Evolutionary conservation across 2,329 filamentous ascomycete genomes (phyloP).

Genomic region (Xylariomycetidae sp.): DNA sequence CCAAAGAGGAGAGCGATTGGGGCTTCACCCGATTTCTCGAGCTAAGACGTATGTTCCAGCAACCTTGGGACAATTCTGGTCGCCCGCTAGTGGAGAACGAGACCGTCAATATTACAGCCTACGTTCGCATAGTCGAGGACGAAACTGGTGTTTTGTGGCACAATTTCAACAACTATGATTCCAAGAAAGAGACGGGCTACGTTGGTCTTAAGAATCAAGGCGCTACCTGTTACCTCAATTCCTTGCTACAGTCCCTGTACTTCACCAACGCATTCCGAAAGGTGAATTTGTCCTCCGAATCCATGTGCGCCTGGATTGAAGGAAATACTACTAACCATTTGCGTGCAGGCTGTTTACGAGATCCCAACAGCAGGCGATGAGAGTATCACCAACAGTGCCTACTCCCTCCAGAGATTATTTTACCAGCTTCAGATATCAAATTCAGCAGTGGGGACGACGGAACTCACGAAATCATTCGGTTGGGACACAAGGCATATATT

Average conservation of each 20-base stretch:
- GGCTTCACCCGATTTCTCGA: conserved; percentile 97
- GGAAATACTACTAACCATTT: conserved; percentile 8
- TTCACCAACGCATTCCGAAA: conserved; percentile 93
- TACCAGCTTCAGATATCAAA: conserved; percentile 89
- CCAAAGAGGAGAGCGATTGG: conserved; percentile 95
- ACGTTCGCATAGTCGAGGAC: conserved; percentile 76
- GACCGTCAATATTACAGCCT: conserved; percentile 74
- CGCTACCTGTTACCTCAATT: conserved; percentile 85
- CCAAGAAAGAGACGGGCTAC: conserved; percentile 98
- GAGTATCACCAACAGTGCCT: conserved; percentile 81
- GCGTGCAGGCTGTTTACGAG: conserved; percentile 78
- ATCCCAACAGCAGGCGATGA: conserved; percentile 88
- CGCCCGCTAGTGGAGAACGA: conserved; percentile 76
- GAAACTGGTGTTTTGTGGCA: conserved; percentile 88
- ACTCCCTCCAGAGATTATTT: conserved; percentile 88
- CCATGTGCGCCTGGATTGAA: not conserved
- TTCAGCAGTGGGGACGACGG: conserved; percentile 79
- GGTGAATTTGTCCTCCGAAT: conserved; percentile 38
- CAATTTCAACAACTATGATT: conserved; percentile 91
- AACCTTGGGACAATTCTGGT: conserved; percentile 64
- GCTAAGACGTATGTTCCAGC: conserved; percentile 76
- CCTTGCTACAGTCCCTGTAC: conserved; percentile 76
- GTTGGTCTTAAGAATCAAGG: conserved; percentile 96
- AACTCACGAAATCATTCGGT: conserved; percentile 93
- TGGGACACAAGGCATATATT: conserved; percentile 99